Base-by-base conservation (phyloP, 495 filamentous ascomycete genomes). In the Melanomma pulvis-pyrius region DNA sequence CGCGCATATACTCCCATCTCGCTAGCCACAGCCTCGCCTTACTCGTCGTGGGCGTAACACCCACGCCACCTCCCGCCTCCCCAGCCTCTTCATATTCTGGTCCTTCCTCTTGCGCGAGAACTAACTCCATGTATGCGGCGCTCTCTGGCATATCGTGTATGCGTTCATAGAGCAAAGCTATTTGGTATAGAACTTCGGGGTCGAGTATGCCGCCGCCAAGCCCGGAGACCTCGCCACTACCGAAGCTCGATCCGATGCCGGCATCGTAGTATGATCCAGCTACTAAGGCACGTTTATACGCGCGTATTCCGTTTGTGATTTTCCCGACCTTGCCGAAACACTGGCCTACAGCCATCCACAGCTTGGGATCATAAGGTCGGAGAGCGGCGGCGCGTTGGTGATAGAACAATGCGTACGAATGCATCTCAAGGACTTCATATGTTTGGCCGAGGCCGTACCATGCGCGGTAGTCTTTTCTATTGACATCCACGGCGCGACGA, bases 371-470 rank as follows among this genome's bases (percentile, higher is more conserved):
- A 80, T 91, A 96, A 0, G 94, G 92, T 9, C 90, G 84, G 2
- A 98, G 82, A 11, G 90, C 90, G 0, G 96, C 93, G 0, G 94
- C 94, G 54, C 93, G 92, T 71, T 99, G 93, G 79, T 94, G 97
- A 77, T 99, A 99, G 83, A 92, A 98, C 0, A 98, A 80, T 4
- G 93, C 91, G 75, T 99, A 99, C 61, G 91, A 89, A 69, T 96
- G 90, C 92, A 97, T 97, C 75, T 98, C 96, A 8, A 99, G 84
- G 26, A 99, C 88, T 74, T 99, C 96, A 71, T 99, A 99, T 0
- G 93, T 94, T 73, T 98, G 93, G 6, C 96, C 96, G 0, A 99
- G 82, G 55, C 96, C 94, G 74, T 98, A 98, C 96, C 96, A 99
- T 17, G 96, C 96, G 53, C 96, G 90, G 77, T 97, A 98, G 73